phyloP scores from a whole-genome alignment of 768 basidiomycete species.

The Suillus subalutaceus region DNA sequence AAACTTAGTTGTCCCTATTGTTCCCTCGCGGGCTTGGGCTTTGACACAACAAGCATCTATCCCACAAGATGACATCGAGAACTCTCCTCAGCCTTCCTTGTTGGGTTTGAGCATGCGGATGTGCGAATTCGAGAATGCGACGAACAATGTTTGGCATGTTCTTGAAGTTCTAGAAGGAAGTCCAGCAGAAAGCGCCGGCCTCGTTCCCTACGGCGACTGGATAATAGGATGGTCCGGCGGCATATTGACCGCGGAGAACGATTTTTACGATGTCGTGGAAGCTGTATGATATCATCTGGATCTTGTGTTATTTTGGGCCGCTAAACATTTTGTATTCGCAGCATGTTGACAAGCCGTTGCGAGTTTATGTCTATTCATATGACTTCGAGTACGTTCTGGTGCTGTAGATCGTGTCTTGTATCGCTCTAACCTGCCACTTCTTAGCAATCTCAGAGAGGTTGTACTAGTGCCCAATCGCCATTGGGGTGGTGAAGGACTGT shows the following conservation, averaged over 20 bases:
- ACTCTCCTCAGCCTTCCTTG: slow-evolving; percentile 76
- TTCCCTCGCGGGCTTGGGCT: slow-evolving; percentile 87
- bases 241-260: slow-evolving; percentile 85
- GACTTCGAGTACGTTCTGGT: slow-evolving; percentile 83
- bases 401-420: not conserved
- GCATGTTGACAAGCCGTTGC: slow-evolving; percentile 92
- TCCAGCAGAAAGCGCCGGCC: slow-evolving; percentile 94
- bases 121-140: slow-evolving; percentile 85
- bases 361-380: slow-evolving; percentile 95
- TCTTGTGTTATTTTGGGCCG: not conserved
- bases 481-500: slow-evolving; percentile 95
- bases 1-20: slow-evolving; percentile 73
- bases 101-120: slow-evolving; percentile 92
- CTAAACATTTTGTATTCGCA: slow-evolving; percentile 33
- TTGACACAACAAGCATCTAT: slow-evolving; percentile 42
- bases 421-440: slow-evolving; percentile 15
- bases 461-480: slow-evolving; percentile 94
- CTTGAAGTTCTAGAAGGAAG: slow-evolving; percentile 95
- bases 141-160: slow-evolving; percentile 98
- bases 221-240: slow-evolving; percentile 95
- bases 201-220: slow-evolving; percentile 87
- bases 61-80: slow-evolving; percentile 42
- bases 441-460: slow-evolving; percentile 87
- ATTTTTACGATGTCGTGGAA: slow-evolving; percentile 96
- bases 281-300: slow-evolving; percentile 52